Evolutionary conservation across 352 stramenopile genomes (phyloP), one percentile per base, ranked within the genome.

Genomic region (Phytophthora vignae): DNA sequence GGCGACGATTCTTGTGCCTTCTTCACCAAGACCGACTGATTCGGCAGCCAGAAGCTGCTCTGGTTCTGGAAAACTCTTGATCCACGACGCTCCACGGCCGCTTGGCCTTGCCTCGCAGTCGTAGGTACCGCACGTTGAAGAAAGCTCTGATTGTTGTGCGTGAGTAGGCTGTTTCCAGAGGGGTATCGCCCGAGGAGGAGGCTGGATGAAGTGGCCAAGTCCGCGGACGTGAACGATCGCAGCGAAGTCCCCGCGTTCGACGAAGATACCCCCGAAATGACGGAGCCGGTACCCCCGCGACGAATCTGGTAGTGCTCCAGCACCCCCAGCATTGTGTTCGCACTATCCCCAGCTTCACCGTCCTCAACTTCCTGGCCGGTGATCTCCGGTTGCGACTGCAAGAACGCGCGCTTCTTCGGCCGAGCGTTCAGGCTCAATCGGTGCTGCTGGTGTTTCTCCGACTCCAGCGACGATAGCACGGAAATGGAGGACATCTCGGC

Each of bases 391-490:
- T 55, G 29, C 33, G 14, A 21, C 17, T 78, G 59, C 50, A 81
- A 55, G 50, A 69, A 69, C 9, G 61, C 54, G 7, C 59, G 67
- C 53, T 83, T 78, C 57, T 71, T 76, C 0, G 76, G 65, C 9
- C 76, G 56, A 36, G 74, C 75, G 53, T 68, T 84, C 31, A 94
- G 63, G 53, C 81, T 90, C 21, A 94, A 56, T 12, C 84, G 81
- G 55, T 90, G 82, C 48, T 85, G 83, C 69, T 90, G 82, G 40
- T 84, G 77, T 59, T 92, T 92, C 42, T 93, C 85, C 2, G 87
- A 94, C 49, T 93, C 87, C 2, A 78, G 73, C 0, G 85, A 91
- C n/a, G 85, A 93, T 2, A 89, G 59, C 14, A 78, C 81, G 0
- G 87, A 94, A 61, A 94, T 92, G 4, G 83, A 90, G 12, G 82